These are phyloP conservation scores for Monilinia laxa DNA, from an alignment of 2,329 filamentous ascomycete genomes.

Conservation along the genomic window DNA sequence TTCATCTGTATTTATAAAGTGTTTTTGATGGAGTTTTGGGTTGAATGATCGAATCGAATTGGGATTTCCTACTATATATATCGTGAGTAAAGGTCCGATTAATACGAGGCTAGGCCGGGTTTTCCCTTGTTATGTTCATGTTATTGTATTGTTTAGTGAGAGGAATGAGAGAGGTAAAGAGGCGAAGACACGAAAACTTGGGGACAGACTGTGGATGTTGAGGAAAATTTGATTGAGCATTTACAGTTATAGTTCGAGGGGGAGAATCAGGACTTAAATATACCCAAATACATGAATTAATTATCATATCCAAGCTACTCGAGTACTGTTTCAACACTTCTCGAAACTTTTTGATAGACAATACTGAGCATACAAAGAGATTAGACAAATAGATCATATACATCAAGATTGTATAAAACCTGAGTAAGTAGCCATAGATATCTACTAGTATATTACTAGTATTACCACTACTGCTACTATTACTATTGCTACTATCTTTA, in stretches of 20 bases:
- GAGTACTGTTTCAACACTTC: not conserved
- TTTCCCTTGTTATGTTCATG: not conserved
- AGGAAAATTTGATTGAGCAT: not conserved
- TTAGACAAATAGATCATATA: not conserved
- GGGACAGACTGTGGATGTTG: not conserved
- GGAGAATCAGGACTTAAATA: not conserved
- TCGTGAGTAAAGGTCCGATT: not conserved
- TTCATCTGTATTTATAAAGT: not conserved
- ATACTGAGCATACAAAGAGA: not conserved
- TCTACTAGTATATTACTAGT: no score
- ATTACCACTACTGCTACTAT: no score
- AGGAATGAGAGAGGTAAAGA: not conserved
- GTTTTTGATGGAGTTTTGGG: conserved; percentile 10
- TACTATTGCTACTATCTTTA: no score
- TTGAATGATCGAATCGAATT: not conserved
- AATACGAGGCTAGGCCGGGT: not conserved
- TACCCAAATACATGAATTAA: not conserved
- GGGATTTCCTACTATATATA: not conserved
- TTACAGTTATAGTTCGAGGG: not conserved
- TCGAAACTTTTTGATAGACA: not conserved
- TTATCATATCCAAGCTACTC: not conserved
- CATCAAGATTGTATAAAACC: no score
- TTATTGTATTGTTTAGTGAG: conserved; percentile 14
- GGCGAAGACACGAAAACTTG: not conserved
- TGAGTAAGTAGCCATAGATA: no score